A percentile compares a stretch with the other conserved stretches of the same genome.
These are phyloP conservation scores for Aspergillus versicolor DNA, from an alignment of 2,329 filamentous ascomycete species.

Conservation along the genomic window DNA sequence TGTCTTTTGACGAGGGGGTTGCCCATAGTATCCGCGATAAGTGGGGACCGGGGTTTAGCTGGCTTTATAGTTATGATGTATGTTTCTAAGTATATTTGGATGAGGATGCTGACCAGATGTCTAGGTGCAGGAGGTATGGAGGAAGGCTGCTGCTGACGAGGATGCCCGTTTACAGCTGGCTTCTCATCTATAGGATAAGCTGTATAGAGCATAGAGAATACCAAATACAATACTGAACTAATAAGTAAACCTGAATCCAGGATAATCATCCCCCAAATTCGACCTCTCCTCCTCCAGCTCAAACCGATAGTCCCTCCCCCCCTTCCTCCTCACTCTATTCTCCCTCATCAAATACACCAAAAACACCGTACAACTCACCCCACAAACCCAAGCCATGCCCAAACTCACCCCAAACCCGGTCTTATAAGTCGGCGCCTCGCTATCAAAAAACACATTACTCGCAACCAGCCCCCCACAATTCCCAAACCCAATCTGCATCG, in stretches of 20 bases:
- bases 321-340: slow-evolving; percentile 9
- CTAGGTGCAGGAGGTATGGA: slow-evolving; percentile 16
- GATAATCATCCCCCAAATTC: slow-evolving; percentile 17
- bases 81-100: not conserved
- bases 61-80: slow-evolving; percentile 15
- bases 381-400: slow-evolving; percentile 22
- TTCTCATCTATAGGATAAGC: not conserved
- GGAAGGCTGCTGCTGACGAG: not conserved
- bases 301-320: slow-evolving; percentile 8
- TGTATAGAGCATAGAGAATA: not conserved
- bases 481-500: slow-evolving; percentile 44
- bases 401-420: slow-evolving; percentile 41
- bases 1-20: slow-evolving; percentile 9
- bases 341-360: slow-evolving; percentile 12
- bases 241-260: slow-evolving; percentile 15
- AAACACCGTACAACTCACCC: slow-evolving; percentile 12
- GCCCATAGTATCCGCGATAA: slow-evolving; percentile 1
- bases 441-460: slow-evolving; percentile 43
- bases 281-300: slow-evolving; percentile 2
- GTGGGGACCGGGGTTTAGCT: slow-evolving; percentile 7
- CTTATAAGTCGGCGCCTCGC: slow-evolving; percentile 38
- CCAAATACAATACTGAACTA: not conserved
- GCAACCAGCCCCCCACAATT: slow-evolving; percentile 47
- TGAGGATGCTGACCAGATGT: not conserved
- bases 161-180: not conserved